Evolutionary conservation across 768 basidiomycete genomes (phyloP).

Genomic region (Tylopilus rubrobrunneus): DNA sequence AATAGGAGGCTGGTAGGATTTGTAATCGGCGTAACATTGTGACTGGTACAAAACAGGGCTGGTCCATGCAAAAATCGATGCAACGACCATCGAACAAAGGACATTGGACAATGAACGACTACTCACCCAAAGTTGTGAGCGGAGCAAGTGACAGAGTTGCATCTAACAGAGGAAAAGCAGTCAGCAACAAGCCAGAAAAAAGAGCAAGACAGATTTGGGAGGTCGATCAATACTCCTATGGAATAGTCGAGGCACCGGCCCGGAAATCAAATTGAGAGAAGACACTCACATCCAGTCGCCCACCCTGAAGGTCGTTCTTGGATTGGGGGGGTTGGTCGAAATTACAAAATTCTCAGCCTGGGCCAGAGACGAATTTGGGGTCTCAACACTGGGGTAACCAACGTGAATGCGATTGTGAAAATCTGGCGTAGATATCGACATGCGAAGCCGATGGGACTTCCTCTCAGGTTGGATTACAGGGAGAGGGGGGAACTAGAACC

Average conservation of each 20-base stretch:
- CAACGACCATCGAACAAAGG: neutral
- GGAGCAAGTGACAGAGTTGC: conserved; percentile 62
- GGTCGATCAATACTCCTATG: conserved; percentile 16
- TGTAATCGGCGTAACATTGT: conserved; percentile 22
- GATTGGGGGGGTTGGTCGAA: conserved; percentile 70
- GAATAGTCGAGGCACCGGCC: conserved; percentile 1
- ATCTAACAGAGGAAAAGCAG: conserved; percentile 43
- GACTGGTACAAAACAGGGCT: conserved; percentile 15
- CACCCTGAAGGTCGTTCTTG: conserved; percentile 58
- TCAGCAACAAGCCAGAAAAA: conserved; percentile 9
- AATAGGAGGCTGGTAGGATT: conserved; percentile 28
- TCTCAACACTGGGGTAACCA: neutral
- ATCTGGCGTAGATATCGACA: conserved; percentile 33
- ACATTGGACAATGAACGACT: neutral
- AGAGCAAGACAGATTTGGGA: conserved; percentile 4
- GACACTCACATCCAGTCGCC: conserved; percentile 75
- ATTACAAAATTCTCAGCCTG: conserved; percentile 45
- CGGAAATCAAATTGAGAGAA: conserved; percentile 19
- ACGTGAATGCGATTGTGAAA: conserved; percentile 23
- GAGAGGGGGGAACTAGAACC: conserved; percentile 16
- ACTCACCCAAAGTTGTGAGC: conserved; percentile 86
- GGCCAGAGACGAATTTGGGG: neutral
- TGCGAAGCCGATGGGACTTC: conserved; percentile 26
- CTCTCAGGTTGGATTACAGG: conserved; percentile 22
- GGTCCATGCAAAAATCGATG: neutral